Evolutionary conservation across 176 grass and related monocot species (phyloP).

Genomic region (Chloris gayana): DNA sequence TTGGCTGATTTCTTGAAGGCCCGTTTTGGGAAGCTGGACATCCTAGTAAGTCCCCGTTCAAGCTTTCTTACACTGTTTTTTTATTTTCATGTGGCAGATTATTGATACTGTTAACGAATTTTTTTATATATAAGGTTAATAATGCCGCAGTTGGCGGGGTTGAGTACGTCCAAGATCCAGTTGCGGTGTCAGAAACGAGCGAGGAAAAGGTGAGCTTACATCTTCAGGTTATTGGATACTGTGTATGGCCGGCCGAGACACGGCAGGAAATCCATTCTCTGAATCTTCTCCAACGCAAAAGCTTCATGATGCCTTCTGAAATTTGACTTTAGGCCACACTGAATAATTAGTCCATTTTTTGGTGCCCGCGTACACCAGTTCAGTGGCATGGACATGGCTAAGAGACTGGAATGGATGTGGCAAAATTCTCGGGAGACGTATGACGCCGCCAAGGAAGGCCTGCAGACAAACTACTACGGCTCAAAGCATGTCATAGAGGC

Average conservation of each 20-base stretch:
- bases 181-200: neutral
- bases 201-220: conserved; percentile 18
- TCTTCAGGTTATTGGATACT: too few species aligned
- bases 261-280: too few species aligned
- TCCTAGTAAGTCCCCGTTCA: conserved; percentile 2
- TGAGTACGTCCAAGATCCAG: neutral
- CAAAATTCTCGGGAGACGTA: conserved; percentile 20
- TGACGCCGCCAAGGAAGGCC: conserved; percentile 30
- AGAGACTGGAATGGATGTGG: conserved; percentile 28
- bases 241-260: too few species aligned
- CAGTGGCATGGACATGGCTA: neutral
- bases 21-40: conserved; percentile 55
- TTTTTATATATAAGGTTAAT: conserved; percentile 36
- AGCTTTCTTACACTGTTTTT: too few species aligned
- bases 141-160: conserved; percentile 32
- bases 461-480: conserved; percentile 76
- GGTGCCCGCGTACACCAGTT: conserved; percentile 7
- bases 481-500: conserved; percentile 40
- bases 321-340: too few species aligned
- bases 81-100: too few species aligned
- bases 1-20: conserved; percentile 45
- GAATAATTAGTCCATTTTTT: too few species aligned
- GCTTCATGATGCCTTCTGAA: too few species aligned
- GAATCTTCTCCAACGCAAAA: too few species aligned
- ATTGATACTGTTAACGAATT: too few species aligned